phyloP scores from a whole-genome alignment of 2,329 filamentous ascomycete species.

The Neoarthrinium moseri region DNA sequence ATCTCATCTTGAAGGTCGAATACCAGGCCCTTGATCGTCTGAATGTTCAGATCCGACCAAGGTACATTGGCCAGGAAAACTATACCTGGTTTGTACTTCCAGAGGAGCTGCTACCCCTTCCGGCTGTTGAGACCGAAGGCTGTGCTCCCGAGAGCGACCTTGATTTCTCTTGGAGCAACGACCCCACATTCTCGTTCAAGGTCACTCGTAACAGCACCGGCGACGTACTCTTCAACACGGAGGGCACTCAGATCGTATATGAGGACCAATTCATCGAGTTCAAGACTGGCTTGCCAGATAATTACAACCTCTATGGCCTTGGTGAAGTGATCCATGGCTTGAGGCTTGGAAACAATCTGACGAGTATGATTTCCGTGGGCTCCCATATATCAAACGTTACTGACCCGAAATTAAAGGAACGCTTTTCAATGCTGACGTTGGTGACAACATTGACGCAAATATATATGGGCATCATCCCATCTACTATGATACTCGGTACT shows the following conservation, averaged over 20 bases:
- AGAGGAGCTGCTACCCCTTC: conserved; percentile 59
- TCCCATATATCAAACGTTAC: too few species aligned
- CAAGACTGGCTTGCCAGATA: conserved; percentile 60
- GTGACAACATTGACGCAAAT: conserved; percentile 64
- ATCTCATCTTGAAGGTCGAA: conserved; percentile 65
- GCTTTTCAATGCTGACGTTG: conserved; percentile 64
- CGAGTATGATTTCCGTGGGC: too few species aligned
- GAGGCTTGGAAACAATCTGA: conserved; percentile 70
- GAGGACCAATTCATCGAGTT: conserved; percentile 80
- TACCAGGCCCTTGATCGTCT: conserved; percentile 66
- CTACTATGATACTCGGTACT: conserved; percentile 79
- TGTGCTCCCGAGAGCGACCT: conserved; percentile 51
- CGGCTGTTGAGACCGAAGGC: conserved; percentile 39
- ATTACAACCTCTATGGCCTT: conserved; percentile 75
- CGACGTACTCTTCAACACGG: conserved; percentile 68
- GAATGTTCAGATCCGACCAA: conserved; percentile 68
- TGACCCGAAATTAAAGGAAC: conserved; percentile 38
- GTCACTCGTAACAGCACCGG: conserved; percentile 58
- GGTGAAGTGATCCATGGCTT: conserved; percentile 72
- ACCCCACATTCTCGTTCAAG: conserved; percentile 66
- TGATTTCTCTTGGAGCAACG: conserved; percentile 51
- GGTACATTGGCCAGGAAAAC: conserved; percentile 60
- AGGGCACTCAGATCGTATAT: conserved; percentile 64
- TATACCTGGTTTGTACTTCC: conserved; percentile 66
- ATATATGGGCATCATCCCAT: conserved; percentile 77